A percentile compares a stretch with the other conserved stretches of the same genome.
These are phyloP conservation scores for Endocarpon pusillum DNA, from an alignment of 495 filamentous ascomycete species.

Conservation along the genomic window DNA sequence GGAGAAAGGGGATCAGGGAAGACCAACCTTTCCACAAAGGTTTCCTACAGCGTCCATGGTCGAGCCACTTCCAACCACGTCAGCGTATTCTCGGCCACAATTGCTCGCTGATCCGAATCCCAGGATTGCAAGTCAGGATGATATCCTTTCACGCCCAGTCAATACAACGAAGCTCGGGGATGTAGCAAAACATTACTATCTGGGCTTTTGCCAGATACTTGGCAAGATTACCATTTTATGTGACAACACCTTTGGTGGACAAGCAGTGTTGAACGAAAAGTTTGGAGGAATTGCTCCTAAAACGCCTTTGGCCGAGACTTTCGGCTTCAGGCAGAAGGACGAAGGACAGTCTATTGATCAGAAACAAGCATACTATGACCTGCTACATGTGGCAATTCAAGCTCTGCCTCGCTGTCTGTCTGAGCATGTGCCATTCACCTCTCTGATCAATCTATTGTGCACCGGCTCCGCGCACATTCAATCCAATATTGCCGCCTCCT, in stretches of 20 bases:
- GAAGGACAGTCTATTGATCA: slow-evolving; percentile 60
- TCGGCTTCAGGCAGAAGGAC: slow-evolving; percentile 71
- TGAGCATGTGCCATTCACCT: slow-evolving; percentile 78
- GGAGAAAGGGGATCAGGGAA: slow-evolving; percentile 64
- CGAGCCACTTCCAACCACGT: slow-evolving; percentile 16
- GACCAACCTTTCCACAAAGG: slow-evolving; percentile 62
- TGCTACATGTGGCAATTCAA: slow-evolving; percentile 89
- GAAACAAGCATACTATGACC: slow-evolving; percentile 87
- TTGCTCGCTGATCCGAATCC: slow-evolving; percentile 20
- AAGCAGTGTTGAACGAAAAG: slow-evolving; percentile 88
- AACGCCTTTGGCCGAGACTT: slow-evolving; percentile 85
- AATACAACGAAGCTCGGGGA: slow-evolving; percentile 55
- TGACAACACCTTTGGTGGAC: slow-evolving; percentile 90
- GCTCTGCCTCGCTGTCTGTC: slow-evolving; percentile 86
- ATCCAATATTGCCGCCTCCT: slow-evolving; percentile 78
- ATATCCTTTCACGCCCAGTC: slow-evolving; percentile 44
- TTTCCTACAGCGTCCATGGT: slow-evolving; percentile 11
- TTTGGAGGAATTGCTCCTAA: slow-evolving; percentile 74
- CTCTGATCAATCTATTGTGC: slow-evolving; percentile 85
- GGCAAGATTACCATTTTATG: slow-evolving; percentile 92
- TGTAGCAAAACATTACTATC: slow-evolving; percentile 64
- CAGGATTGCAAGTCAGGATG: slow-evolving; percentile 29
- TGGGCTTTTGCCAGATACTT: slow-evolving; percentile 81
- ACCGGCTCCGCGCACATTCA: slow-evolving; percentile 95
- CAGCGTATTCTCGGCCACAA: slow-evolving; percentile 22